Conservation (phyloP, 2,329 filamentous ascomycete genomes). For the Trichoderma aggressivum region DNA sequence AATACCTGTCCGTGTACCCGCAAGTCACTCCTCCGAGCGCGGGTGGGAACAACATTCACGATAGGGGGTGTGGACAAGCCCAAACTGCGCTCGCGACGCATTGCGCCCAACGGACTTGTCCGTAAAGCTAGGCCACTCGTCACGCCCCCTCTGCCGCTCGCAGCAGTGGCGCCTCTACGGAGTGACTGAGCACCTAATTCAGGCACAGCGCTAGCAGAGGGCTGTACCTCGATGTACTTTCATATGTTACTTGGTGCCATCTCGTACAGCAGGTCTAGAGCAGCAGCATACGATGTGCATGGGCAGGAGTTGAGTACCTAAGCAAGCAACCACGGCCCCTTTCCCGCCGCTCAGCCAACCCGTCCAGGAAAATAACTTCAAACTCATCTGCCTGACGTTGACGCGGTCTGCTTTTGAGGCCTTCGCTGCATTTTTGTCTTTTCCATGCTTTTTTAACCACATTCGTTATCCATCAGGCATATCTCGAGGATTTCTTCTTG, state of each 20-base stretch:
- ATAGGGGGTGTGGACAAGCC: not conserved
- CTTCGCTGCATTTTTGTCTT: not conserved
- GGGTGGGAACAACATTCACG: not conserved
- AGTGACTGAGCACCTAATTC: not conserved
- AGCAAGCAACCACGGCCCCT: conserved; percentile 17
- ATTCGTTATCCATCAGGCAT: not conserved
- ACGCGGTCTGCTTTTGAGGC: not conserved
- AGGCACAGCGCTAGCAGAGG: not conserved
- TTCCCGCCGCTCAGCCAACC: not conserved
- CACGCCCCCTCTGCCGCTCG: not conserved
- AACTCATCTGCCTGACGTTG: not conserved
- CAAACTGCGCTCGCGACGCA: not conserved
- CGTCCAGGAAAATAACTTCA: not conserved
- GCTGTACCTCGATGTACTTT: not conserved
- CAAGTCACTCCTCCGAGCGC: not conserved
- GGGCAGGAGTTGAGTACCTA: not conserved
- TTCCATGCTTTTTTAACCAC: not conserved
- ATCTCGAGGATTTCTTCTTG: not conserved
- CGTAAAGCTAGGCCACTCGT: conserved; percentile 1
- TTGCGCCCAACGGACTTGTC: conserved; percentile 14
- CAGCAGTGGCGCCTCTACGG: not conserved
- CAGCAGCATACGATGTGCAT: not conserved
- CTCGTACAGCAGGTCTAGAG: not conserved
- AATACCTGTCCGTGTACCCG: conserved; percentile 5
- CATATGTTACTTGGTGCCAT: not conserved